Conservation (phyloP, 495 filamentous ascomycete species). For the Jackrogersella minutella region DNA sequence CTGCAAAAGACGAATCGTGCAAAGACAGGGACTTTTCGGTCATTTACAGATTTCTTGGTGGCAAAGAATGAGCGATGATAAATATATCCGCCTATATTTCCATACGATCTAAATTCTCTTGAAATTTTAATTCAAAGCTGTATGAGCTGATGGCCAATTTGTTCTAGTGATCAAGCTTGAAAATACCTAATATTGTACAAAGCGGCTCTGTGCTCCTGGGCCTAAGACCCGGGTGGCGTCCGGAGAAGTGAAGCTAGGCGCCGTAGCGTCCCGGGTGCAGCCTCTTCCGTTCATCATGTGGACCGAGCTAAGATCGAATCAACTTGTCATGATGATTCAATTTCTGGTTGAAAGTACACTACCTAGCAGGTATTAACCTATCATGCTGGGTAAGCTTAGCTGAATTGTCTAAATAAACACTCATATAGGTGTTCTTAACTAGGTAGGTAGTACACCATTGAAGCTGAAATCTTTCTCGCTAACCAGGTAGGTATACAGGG, state of each 20-base stretch:
- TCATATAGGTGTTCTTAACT: too few relatives aligned
- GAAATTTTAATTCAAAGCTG: neutral
- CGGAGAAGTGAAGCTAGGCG: slow-evolving; percentile 17
- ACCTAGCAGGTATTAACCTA: too few relatives aligned
- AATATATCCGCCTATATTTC: neutral
- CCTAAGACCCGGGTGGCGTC: slow-evolving; percentile 19
- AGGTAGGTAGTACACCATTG: slow-evolving; percentile 14
- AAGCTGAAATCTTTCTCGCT: too few relatives aligned
- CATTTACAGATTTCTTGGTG: slow-evolving; percentile 77
- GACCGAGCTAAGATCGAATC: neutral
- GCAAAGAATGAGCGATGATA: slow-evolving; percentile 49
- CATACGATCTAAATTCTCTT: neutral
- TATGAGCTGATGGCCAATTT: neutral
- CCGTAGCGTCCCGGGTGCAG: slow-evolving; percentile 30
- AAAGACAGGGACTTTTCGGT: slow-evolving; percentile 85
- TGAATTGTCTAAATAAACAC: slow-evolving; percentile 12
- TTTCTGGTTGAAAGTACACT: too few relatives aligned
- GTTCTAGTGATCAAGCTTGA: neutral
- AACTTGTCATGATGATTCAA: neutral
- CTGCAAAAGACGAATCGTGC: slow-evolving; percentile 65
- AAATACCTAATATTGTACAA: neutral
- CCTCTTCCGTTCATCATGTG: slow-evolving; percentile 15
- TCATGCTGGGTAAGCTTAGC: too few relatives aligned
- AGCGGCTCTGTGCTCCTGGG: neutral
- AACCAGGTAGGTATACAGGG: neutral